Percentiles rank a stretch among this genome's conserved stretches.
Conservation (phyloP, 2,329 filamentous ascomycete species). For the Cyphellophora attinorum region DNA sequence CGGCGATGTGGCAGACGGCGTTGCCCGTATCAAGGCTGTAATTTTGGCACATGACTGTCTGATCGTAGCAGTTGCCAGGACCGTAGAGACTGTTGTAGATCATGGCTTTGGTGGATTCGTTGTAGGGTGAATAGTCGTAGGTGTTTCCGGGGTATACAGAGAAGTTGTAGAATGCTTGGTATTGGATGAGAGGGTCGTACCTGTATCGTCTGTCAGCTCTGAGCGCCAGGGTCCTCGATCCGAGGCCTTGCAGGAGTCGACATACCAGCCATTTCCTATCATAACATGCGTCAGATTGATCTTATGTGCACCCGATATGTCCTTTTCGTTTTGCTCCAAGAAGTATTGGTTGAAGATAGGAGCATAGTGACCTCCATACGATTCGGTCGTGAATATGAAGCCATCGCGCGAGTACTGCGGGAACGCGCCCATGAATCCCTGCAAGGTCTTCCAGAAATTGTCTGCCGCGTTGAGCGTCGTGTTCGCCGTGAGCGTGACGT, state of each 20-base stretch:
- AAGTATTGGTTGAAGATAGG: conserved; percentile 41
- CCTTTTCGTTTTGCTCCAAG: conserved; percentile 25
- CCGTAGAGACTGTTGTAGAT: conserved; percentile 52
- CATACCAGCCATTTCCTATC: conserved; percentile 28
- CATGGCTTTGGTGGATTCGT: conserved; percentile 24
- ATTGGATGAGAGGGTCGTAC: conserved; percentile 29
- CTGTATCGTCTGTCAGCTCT: too few relatives aligned
- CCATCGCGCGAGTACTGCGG: conserved; percentile 24
- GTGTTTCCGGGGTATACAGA: conserved; percentile 27
- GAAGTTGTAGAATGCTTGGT: conserved; percentile 30
- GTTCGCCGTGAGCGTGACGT: conserved; percentile 16
- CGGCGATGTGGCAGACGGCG: conserved; percentile 42
- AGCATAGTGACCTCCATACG: conserved; percentile 50
- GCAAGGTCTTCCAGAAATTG: conserved; percentile 19
- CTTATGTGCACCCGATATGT: conserved; percentile 15
- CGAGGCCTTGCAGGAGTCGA: too few relatives aligned
- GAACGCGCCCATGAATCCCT: conserved; percentile 19
- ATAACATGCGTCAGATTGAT: conserved; percentile 23
- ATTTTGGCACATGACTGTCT: conserved; percentile 45
- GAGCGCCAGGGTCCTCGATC: too few relatives aligned
- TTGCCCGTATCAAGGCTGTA: conserved; percentile 35
- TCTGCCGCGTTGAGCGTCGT: conserved; percentile 16
- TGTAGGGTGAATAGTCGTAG: conserved; percentile 23
- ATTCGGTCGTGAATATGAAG: conserved; percentile 48
- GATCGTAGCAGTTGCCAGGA: conserved; percentile 50